Conservation (phyloP, 345 rosid genomes). For the Boechera retrofracta region DNA sequence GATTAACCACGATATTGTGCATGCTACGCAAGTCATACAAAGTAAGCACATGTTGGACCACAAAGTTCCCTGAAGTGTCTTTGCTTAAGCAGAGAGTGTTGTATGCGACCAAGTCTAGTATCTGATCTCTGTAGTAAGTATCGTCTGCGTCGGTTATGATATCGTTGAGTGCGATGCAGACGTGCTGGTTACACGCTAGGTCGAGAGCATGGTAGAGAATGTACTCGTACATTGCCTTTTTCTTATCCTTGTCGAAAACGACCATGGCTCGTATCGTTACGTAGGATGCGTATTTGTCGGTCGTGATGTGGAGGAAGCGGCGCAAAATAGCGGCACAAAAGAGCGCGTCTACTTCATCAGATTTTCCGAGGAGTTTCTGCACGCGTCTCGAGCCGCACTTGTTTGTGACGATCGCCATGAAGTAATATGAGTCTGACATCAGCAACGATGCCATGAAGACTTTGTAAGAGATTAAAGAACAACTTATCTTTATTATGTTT, state of each 20-base stretch:
- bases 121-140: neutral
- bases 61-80: constrained; percentile 19
- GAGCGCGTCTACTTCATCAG: constrained; percentile 13
- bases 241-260: neutral
- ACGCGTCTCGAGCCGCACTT: constrained; percentile 23
- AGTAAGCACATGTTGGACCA: constrained; percentile 25
- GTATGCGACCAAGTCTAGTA: neutral
- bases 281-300: constrained; percentile 26
- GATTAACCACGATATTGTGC: neutral
- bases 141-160: constrained; percentile 2
- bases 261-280: constrained; percentile 36
- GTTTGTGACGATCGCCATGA: neutral
- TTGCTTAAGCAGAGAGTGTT: constrained; percentile 17
- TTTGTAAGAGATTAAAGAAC: too few relatives aligned
- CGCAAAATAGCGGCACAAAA: constrained; percentile 22
- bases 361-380: constrained; percentile 26
- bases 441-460: neutral
- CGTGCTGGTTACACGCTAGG: constrained; percentile 4
- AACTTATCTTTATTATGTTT: too few relatives aligned
- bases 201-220: neutral
- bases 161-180: constrained; percentile 24
- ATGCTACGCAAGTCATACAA: constrained; percentile 10
- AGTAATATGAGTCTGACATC: constrained; percentile 21
- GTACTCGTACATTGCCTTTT: neutral
- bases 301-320: constrained; percentile 23